A percentile compares a stretch with the other conserved stretches of the same genome.
Evolutionary conservation across 768 basidiomycete genomes (phyloP).

Genomic region (Lactarius sp.): DNA sequence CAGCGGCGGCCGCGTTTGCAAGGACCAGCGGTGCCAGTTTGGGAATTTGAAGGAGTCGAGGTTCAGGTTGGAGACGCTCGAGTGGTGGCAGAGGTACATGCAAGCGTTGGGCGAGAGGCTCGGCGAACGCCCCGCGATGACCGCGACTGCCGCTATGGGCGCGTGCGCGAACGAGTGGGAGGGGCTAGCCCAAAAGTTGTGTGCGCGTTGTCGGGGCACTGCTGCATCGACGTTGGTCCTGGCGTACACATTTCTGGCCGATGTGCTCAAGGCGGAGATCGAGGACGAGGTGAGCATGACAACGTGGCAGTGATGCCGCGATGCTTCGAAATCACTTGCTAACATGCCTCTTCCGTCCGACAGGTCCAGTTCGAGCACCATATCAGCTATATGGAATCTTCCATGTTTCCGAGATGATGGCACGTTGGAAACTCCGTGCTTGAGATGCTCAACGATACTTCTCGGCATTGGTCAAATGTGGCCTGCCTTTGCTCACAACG

Average conservation of each 20-base stretch:
- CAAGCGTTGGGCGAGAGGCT: neutral
- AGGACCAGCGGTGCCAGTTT: slow-evolving; percentile 9
- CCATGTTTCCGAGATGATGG: slow-evolving; percentile 14
- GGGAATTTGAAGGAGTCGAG: neutral
- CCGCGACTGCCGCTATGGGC: neutral
- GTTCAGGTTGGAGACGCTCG: neutral
- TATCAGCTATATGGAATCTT: slow-evolving; percentile 7
- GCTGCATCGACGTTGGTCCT: slow-evolving; percentile 6
- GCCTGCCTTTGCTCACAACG: neutral
- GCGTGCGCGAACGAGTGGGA: slow-evolving; percentile 9
- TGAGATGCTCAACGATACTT: no score
- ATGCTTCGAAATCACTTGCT: neutral
- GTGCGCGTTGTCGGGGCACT: slow-evolving; percentile 8
- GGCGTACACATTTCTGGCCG: slow-evolving; percentile 2
- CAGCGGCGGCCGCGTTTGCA: neutral
- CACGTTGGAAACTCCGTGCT: no score
- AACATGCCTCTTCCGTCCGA: neutral
- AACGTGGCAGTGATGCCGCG: no score
- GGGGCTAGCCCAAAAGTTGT: slow-evolving; percentile 1
- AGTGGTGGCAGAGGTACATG: slow-evolving; percentile 11
- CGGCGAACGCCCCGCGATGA: neutral
- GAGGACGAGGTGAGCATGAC: slow-evolving; percentile 7
- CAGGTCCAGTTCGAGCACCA: slow-evolving; percentile 13
- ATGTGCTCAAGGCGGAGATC: slow-evolving; percentile 7
- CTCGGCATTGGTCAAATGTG: no score